Conservation (phyloP, 306 rosid species). For the Hippophae gyantsensis region DNA sequence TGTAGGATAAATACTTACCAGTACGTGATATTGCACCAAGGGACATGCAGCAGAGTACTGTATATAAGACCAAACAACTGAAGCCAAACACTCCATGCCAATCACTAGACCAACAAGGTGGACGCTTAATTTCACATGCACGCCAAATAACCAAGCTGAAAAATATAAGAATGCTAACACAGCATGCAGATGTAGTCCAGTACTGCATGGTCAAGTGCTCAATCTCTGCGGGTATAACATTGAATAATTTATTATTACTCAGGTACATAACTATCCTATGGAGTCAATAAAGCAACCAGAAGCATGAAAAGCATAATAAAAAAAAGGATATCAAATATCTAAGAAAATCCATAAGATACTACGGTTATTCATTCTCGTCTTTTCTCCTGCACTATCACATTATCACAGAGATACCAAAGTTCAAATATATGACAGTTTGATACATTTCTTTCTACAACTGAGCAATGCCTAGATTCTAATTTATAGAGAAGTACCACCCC, state of each 20-base stretch:
- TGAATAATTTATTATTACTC: background rate
- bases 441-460: background rate
- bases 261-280: background rate
- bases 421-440: background rate
- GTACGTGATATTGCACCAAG: slow-evolving; percentile 37
- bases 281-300: background rate
- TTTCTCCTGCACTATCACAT: background rate
- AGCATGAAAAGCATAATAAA: background rate
- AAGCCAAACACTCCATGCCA: slow-evolving; percentile 44
- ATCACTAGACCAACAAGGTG: slow-evolving; percentile 5
- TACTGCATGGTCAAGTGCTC: slow-evolving; percentile 69
- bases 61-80: slow-evolving; percentile 35
- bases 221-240: slow-evolving; percentile 45
- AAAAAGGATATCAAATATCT: background rate
- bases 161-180: slow-evolving; percentile 51
- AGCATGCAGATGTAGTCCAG: slow-evolving; percentile 79
- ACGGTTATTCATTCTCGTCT: background rate
- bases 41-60: slow-evolving; percentile 30
- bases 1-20: slow-evolving; percentile 35
- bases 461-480: background rate
- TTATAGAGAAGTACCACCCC: background rate
- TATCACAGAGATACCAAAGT: background rate
- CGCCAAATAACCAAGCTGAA: slow-evolving; percentile 28
- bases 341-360: background rate
- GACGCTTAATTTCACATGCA: slow-evolving; percentile 5